Percentiles rank a stretch among this genome's conserved stretches.
Evolutionary conservation across 352 stramenopile genomes (phyloP).

Genomic region (Globisporangium alternatum): DNA sequence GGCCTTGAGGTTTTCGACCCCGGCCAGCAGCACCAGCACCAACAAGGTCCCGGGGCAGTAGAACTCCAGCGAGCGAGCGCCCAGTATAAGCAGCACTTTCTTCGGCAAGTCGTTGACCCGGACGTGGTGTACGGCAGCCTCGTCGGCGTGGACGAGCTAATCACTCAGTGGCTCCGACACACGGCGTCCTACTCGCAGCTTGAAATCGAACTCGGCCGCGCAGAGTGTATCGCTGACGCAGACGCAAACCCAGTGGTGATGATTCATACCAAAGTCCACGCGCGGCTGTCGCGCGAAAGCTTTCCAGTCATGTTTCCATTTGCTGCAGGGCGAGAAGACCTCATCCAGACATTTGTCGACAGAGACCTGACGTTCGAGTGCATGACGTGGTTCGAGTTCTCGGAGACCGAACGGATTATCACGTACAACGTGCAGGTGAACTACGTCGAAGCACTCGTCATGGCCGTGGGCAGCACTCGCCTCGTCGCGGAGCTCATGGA

Average conservation of each 20-base stretch:
- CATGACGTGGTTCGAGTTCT: constrained; percentile 21
- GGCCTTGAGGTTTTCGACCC: background rate
- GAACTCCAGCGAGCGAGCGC: background rate
- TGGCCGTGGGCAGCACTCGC: constrained; percentile 7
- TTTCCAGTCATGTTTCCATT: constrained; percentile 26
- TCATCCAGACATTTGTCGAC: constrained; percentile 20
- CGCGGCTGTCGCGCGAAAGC: constrained; percentile 5
- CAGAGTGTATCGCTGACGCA: background rate
- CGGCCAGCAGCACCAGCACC: too few relatives aligned
- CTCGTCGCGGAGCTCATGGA: constrained; percentile 5
- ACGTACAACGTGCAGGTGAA: constrained; percentile 18
- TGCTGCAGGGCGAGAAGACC: constrained; percentile 11
- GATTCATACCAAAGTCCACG: background rate
- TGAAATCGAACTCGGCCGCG: background rate
- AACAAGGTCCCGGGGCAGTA: background rate
- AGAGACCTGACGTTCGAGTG: constrained; percentile 20
- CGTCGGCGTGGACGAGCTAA: background rate
- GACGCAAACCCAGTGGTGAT: constrained; percentile 6
- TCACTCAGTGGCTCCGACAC: constrained; percentile 1
- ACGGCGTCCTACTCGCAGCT: constrained; percentile 6
- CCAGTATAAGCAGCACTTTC: constrained; percentile 6
- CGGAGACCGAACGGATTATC: constrained; percentile 15
- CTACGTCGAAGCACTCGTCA: constrained; percentile 20
- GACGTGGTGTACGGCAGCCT: constrained; percentile 5
- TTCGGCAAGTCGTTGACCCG: background rate